Conservation (phyloP, 1,284 basidiomycete genomes). For the Boletus smithii region DNA sequence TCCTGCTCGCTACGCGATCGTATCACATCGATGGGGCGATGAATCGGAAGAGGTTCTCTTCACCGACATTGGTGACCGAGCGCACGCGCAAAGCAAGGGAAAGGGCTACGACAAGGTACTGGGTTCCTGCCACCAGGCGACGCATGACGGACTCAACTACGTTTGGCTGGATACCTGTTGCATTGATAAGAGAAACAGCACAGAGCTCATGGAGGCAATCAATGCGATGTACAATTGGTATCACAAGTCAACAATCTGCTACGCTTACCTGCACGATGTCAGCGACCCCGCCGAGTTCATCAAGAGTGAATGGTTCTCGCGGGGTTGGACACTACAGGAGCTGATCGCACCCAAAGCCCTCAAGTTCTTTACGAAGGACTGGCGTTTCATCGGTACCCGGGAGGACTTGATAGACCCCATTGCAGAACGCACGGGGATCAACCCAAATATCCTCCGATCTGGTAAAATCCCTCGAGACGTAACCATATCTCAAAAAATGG, state of each 20-base stretch:
- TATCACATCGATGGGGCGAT: slow-evolving; percentile 23
- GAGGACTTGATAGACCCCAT: slow-evolving; percentile 15
- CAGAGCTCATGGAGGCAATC: slow-evolving; percentile 27
- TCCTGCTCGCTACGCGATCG: slow-evolving; percentile 23
- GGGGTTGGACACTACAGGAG: slow-evolving; percentile 34
- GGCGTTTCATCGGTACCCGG: slow-evolving; percentile 24
- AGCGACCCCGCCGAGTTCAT: slow-evolving; percentile 12
- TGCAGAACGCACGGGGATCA: slow-evolving; percentile 18
- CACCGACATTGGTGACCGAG: slow-evolving; percentile 20
- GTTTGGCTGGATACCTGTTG: slow-evolving; percentile 34
- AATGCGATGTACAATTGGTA: slow-evolving; percentile 34
- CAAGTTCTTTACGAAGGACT: slow-evolving; percentile 26
- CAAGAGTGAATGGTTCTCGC: slow-evolving; percentile 27
- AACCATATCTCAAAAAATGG: slow-evolving; percentile 27
- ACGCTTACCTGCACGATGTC: slow-evolving; percentile 30
- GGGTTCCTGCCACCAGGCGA: slow-evolving; percentile 19
- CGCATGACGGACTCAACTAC: slow-evolving; percentile 13
- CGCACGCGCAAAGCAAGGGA: slow-evolving; percentile 11
- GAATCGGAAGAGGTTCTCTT: slow-evolving; percentile 27
- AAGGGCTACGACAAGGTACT: slow-evolving; percentile 25
- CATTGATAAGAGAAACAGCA: slow-evolving; percentile 23
- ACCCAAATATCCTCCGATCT: slow-evolving; percentile 12
- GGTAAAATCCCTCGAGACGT: slow-evolving; percentile 9
- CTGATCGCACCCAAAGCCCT: slow-evolving; percentile 26
- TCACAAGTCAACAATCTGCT: slow-evolving; percentile 21